Evolutionary conservation across 2,329 filamentous ascomycete species (phyloP).

Genomic region (Dactylellina sp.): DNA sequence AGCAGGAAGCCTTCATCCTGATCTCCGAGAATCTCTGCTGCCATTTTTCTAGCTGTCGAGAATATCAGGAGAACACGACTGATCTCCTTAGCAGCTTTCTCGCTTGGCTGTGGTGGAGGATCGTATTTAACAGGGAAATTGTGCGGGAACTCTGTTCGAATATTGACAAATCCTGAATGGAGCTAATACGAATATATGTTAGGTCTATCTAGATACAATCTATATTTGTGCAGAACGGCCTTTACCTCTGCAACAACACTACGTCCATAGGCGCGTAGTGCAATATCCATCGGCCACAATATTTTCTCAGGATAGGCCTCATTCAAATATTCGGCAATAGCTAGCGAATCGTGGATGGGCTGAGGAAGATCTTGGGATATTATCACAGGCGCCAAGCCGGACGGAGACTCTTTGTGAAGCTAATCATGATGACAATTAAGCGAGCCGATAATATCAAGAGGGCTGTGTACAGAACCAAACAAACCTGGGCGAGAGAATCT

Average conservation of each 20-base stretch:
- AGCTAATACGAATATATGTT: conserved; percentile 11
- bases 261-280: conserved; percentile 36
- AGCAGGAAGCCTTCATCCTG: conserved; percentile 41
- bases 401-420: conserved; percentile 41
- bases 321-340: conserved; percentile 42
- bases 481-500: conserved; percentile 31
- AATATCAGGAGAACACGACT: conserved; percentile 38
- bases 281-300: conserved; percentile 30
- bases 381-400: conserved; percentile 42
- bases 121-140: conserved; percentile 51
- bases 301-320: conserved; percentile 42
- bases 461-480: no score
- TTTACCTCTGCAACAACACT: conserved; percentile 50
- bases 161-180: conserved; percentile 43
- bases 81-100: conserved; percentile 20
- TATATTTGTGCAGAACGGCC: neutral
- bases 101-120: conserved; percentile 31
- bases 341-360: conserved; percentile 46
- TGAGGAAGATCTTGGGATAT: conserved; percentile 25
- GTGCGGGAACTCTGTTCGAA: conserved; percentile 39
- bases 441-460: neutral
- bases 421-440: neutral
- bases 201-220: neutral
- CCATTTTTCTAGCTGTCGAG: conserved; percentile 34
- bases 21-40: conserved; percentile 9